Base-by-base conservation (phyloP, 1,284 basidiomycete genomes). In the Agroathelia rolfsii region DNA sequence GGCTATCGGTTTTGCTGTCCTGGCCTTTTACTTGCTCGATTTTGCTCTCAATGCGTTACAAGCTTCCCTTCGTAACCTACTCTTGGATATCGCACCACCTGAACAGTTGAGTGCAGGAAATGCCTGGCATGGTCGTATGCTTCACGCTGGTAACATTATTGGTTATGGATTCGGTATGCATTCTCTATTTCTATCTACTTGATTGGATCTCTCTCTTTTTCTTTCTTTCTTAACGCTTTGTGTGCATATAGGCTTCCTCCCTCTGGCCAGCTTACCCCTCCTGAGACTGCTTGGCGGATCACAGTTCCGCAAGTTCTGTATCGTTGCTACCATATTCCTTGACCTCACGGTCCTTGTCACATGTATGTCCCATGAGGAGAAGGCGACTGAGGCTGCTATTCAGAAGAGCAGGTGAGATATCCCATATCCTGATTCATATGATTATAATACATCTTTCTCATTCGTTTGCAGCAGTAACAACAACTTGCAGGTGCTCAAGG, bases 101-200 rank as follows among this genome's bases (percentile, higher is more conserved):
- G 72, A 82, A 41, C 92, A 97, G 55, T 72, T 96, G 21, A 90
- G 82, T 42, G 69, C 78, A 10, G 92, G 85, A 5, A 98, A 96
- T 59, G 94, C 94, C n/a, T 98, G 94, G 93, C 90, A 96, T 46
- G 88, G 92, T 11, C 69, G 89, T 37, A 93, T 95, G 84, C 82
- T 78, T 29, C 89, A 95, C 51, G 77, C 88, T n/a, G 92, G 89
- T 15, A 95, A 92, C 50, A 93, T 95, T 34, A 58, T 93, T 43
- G 92, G 93, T 2, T 95, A 81, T 56, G 85, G 84, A 2, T 82
- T 92, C 48, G 89, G 86, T 80, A 50, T 39, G 69, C 84, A 2
- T 82, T 92, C 48, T 88, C 85, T 80, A 50, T 39, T 69, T 51
- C 15, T 30, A 13, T 16, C 12, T 24, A 22, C 17, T 28, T 20